These are phyloP conservation scores for Candida verbasci DNA, from an alignment of 805 yeast genomes.

Conservation along the genomic window DNA sequence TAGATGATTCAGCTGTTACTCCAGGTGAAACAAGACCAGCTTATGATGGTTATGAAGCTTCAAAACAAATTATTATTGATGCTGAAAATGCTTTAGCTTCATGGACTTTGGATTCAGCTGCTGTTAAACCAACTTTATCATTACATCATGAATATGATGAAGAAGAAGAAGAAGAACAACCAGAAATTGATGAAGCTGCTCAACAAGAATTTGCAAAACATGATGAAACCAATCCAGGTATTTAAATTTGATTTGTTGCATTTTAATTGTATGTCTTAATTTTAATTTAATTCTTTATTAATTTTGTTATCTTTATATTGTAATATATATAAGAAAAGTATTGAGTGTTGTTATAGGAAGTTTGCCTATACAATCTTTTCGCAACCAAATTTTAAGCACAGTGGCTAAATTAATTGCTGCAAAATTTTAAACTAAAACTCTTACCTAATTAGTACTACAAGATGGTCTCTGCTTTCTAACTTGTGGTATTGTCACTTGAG, in stretches of 20 bases:
- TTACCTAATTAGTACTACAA: too few species aligned
- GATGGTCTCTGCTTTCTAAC: too few species aligned
- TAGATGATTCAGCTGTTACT: constrained; percentile 81
- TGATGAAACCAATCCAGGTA: constrained; percentile 19
- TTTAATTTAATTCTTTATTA: constrained; percentile 5
- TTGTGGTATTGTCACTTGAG: too few species aligned
- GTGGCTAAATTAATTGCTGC: too few species aligned
- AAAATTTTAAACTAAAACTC: too few species aligned
- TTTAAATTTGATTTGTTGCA: too few species aligned
- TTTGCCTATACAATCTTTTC: too few species aligned
- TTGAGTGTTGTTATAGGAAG: too few species aligned
- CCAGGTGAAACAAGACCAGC: constrained; percentile 93
- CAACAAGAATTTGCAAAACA: constrained; percentile 53
- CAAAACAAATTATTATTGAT: constrained; percentile 81
- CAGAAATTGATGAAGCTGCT: constrained; percentile 46
- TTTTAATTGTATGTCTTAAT: background rate
- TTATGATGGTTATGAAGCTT: constrained; percentile 84
- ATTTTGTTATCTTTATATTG: too few species aligned
- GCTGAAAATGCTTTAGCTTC: constrained; percentile 79
- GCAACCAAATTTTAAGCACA: too few species aligned
- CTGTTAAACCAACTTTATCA: constrained; percentile 74
- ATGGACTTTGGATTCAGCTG: constrained; percentile 83
- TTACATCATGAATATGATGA: constrained; percentile 59
- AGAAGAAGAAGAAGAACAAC: constrained; percentile 46
- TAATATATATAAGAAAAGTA: too few species aligned